Evolutionary conservation across 1,139 yeast genomes (phyloP).

Genomic region (Hansenula lynferdii): DNA sequence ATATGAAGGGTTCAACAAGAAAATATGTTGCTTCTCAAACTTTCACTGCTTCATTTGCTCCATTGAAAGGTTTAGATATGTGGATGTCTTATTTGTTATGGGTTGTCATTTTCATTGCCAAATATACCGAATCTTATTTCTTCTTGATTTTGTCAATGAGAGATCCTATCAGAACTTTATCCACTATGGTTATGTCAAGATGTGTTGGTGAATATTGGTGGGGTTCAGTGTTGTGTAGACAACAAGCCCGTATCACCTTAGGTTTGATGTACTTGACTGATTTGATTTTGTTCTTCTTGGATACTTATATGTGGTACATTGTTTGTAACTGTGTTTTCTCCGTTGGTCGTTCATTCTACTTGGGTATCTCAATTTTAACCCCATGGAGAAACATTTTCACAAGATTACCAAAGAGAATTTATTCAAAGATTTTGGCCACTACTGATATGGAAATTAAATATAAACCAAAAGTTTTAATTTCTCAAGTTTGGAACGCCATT

Average conservation of each 20-base stretch:
- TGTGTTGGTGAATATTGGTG: slow-evolving; percentile 92
- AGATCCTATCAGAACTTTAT: slow-evolving; percentile 84
- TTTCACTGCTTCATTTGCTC: slow-evolving; percentile 88
- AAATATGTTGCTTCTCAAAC: slow-evolving; percentile 92
- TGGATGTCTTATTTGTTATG: slow-evolving; percentile 94
- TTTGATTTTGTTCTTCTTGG: slow-evolving; percentile 92
- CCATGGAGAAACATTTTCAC: slow-evolving; percentile 99
- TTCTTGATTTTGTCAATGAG: slow-evolving; percentile 86
- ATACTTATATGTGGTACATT: slow-evolving; percentile 98
- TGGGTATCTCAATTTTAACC: slow-evolving; percentile 97
- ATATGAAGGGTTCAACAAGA: slow-evolving; percentile 85
- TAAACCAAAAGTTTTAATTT: slow-evolving; percentile 95
- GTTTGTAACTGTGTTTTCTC: slow-evolving; percentile 92
- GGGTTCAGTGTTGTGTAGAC: slow-evolving; percentile 66
- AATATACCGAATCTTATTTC: slow-evolving; percentile 85
- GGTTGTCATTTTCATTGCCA: slow-evolving; percentile 85
- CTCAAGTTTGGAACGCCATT: slow-evolving; percentile 98
- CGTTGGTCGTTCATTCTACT: slow-evolving; percentile 94
- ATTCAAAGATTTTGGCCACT: slow-evolving; percentile 94
- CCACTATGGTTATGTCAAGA: slow-evolving; percentile 55
- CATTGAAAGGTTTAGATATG: slow-evolving; percentile 84
- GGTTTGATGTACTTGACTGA: slow-evolving; percentile 93
- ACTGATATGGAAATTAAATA: slow-evolving; percentile 99
- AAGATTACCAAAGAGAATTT: slow-evolving; percentile 96
- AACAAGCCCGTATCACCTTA: slow-evolving; percentile 82